Conservation (phyloP, 1,284 basidiomycete genomes). For the Inonotus obliquus region DNA sequence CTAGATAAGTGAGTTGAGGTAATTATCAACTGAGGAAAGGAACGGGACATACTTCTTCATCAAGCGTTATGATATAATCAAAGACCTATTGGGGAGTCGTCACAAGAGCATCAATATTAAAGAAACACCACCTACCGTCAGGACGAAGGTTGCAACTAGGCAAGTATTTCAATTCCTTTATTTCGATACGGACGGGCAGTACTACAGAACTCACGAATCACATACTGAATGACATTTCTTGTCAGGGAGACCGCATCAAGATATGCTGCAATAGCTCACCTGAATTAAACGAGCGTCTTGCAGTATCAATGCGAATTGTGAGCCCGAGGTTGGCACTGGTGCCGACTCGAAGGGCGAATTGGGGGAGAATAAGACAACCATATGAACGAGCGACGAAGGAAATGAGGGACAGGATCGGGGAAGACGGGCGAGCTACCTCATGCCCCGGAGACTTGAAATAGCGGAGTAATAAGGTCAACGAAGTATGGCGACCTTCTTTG, state of each 20-base stretch:
- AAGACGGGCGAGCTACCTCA: background rate
- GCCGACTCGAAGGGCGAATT: background rate
- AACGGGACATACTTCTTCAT: slow-evolving; percentile 1
- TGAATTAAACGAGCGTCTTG: background rate
- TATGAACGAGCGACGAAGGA: background rate
- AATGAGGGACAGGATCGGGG: background rate
- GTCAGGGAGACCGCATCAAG: background rate
- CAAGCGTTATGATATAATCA: slow-evolving; percentile 8
- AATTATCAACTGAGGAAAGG: background rate
- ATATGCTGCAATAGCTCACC: background rate
- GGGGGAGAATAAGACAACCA: background rate
- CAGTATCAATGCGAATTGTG: too few species aligned
- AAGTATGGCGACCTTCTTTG: background rate
- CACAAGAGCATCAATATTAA: background rate
- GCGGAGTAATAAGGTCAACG: background rate
- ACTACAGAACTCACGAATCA: background rate
- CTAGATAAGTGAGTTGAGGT: background rate
- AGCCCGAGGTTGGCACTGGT: background rate
- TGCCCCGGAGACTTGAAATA: background rate
- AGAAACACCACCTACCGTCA: background rate
- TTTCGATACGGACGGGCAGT: too few species aligned
- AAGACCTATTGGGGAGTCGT: background rate
- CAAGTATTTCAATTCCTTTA: background rate
- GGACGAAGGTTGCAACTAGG: slow-evolving; percentile 1
- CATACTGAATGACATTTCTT: background rate